A percentile compares a stretch with the other conserved stretches of the same genome.
Evolutionary conservation across 129 eudicot genomes (phyloP).

Genomic region (Lactuca sativa): DNA sequence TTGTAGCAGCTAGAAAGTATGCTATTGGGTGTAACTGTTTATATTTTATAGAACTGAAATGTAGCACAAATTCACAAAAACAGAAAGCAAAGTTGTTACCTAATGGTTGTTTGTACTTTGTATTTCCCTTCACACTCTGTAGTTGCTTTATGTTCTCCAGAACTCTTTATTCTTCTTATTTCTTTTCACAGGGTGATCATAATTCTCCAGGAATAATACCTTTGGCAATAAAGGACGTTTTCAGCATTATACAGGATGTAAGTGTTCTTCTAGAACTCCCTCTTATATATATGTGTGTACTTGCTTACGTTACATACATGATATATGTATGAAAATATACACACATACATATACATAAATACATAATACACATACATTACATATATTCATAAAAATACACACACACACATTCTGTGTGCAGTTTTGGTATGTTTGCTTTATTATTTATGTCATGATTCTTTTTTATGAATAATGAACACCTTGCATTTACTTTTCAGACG

Average conservation of each 20-base stretch:
- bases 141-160: constrained; percentile 6
- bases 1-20: constrained; percentile 11
- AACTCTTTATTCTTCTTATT: constrained; percentile 23
- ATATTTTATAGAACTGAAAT: no score
- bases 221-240: constrained; percentile 98
- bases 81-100: not conserved
- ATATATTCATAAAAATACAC: not conserved
- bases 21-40: not conserved
- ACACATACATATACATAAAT: not conserved
- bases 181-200: constrained; percentile 88
- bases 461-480: constrained; percentile 15
- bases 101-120: constrained; percentile 6
- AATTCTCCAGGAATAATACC: constrained; percentile 94
- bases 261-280: constrained; percentile 27
- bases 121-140: not conserved
- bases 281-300: not conserved
- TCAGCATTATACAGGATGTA: constrained; percentile 99
- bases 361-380: not conserved
- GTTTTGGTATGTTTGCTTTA: constrained; percentile 3
- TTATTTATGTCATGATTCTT: constrained; percentile 11
- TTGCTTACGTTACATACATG: not conserved
- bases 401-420: not conserved
- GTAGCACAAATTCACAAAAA: not conserved
- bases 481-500: constrained; percentile 61
- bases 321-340: not conserved